Base-by-base conservation (phyloP, 2,329 filamentous ascomycete species). In the Calonectria multiphialidica region DNA sequence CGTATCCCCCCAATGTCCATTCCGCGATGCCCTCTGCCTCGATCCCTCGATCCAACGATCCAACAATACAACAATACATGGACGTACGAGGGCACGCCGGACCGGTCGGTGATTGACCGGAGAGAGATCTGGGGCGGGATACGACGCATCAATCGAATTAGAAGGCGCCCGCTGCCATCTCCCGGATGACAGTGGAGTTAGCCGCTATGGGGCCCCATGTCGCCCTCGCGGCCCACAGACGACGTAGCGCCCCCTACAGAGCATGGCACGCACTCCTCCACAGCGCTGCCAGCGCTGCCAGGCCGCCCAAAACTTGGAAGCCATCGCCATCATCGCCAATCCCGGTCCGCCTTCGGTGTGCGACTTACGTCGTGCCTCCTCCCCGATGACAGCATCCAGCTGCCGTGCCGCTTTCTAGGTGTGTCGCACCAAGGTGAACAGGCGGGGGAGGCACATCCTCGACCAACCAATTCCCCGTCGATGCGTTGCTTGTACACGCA, bases 171-270 rank as follows among this genome's bases (percentile, higher is more conserved):
- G 35, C 63, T 44, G 35, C n/a, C 63, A 57, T 66, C 57, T 62
- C 57, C 21, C 57, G 57, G 57, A 62, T 57, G 23, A 23, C 63
- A 66, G 63, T 66, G 63, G 63, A 66, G 63, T 66, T 55, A 42
- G 63, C 47, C 62, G 62, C 62, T 53, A 65, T 65, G 62, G 62
- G 45, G 15, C 45, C 40, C 61, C n/a, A 9, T 64, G 45, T n/a
- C 35, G 21, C 45, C 49, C 25, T 37, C 37, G 47, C 35, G 57
- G 57, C 25, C 57, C 57, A 62, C 57, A 45, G 57, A 13, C 57
- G 37, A 45, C 40, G 25, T 45, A 62, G 53, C 57, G 57, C 16
- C 37, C 37, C 28, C 30, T 59, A 10, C 13, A 15, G 7, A 15
- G 10, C 9, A 37, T 5, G 12, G 35, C 35, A 15, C 33, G 30